These are phyloP conservation scores for Xylaria curta DNA, from an alignment of 495 filamentous ascomycete species.

Conservation along the genomic window DNA sequence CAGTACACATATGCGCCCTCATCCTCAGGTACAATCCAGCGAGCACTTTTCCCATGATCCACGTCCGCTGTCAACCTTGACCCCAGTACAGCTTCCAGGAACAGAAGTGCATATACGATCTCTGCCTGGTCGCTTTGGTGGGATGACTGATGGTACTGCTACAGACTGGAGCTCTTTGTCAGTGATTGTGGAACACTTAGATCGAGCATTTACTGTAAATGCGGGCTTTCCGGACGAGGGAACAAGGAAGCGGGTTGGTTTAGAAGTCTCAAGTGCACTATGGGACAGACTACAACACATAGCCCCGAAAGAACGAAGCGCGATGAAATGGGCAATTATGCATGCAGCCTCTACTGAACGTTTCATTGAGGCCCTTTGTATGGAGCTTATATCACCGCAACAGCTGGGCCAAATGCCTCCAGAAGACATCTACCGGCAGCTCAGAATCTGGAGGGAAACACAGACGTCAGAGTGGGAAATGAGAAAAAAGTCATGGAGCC, in stretches of 20 bases:
- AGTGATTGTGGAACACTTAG: slow-evolving; percentile 22
- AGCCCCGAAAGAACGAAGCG: not conserved
- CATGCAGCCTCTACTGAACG: slow-evolving; percentile 18
- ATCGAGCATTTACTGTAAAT: slow-evolving; percentile 2
- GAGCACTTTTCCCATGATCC: not conserved
- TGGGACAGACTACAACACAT: not conserved
- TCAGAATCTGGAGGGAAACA: slow-evolving; percentile 3
- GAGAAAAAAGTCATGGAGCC: slow-evolving; percentile 10
- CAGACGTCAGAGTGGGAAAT: slow-evolving; percentile 24
- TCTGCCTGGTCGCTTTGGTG: not conserved
- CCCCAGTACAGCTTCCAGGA: slow-evolving; percentile 18
- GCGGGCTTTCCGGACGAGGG: slow-evolving; percentile 1
- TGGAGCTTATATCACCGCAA: slow-evolving; percentile 21
- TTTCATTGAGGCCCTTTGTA: slow-evolving; percentile 31
- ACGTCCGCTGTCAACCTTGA: not conserved
- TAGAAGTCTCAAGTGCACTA: slow-evolving; percentile 19
- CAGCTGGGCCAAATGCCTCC: slow-evolving; percentile 26
- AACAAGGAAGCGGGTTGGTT: slow-evolving; percentile 9
- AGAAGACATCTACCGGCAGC: slow-evolving; percentile 19
- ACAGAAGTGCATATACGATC: slow-evolving; percentile 25
- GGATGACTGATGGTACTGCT: not conserved
- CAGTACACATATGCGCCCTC: not conserved
- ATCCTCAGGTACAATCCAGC: not conserved
- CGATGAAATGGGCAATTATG: slow-evolving; percentile 19
- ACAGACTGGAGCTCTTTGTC: slow-evolving; percentile 12